phyloP scores from a whole-genome alignment of 1,139 yeast species.

The Yamadazyma membranifaciens region DNA sequence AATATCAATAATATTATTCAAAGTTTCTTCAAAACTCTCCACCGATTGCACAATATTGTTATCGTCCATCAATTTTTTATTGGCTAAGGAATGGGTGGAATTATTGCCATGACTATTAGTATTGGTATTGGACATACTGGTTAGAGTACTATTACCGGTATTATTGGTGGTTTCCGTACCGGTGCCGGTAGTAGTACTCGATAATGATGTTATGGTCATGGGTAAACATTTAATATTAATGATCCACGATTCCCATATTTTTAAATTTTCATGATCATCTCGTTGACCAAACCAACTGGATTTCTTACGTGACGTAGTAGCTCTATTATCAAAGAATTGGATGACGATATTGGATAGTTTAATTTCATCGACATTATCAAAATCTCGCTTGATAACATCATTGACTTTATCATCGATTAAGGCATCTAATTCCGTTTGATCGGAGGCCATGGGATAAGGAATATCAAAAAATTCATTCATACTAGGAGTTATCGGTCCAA shows the following conservation, averaged over 20 bases:
- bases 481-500: constrained; percentile 63
- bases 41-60: constrained; percentile 24
- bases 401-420: constrained; percentile 43
- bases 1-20: constrained; percentile 47
- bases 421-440: constrained; percentile 43
- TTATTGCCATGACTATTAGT: constrained; percentile 1
- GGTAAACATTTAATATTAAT: constrained; percentile 38
- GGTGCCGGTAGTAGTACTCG: constrained; percentile 1
- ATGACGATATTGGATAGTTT: constrained; percentile 25
- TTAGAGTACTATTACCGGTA: neutral
- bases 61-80: constrained; percentile 4
- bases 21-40: constrained; percentile 39
- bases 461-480: constrained; percentile 43
- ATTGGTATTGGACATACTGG: constrained; percentile 1
- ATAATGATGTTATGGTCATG: constrained; percentile 7
- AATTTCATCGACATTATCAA: constrained; percentile 14
- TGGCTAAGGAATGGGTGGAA: neutral
- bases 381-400: constrained; percentile 31
- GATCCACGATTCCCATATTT: constrained; percentile 46
- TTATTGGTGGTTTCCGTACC: neutral
- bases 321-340: constrained; percentile 27
- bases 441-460: constrained; percentile 45
- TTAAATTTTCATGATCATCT: constrained; percentile 20
- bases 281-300: constrained; percentile 45
- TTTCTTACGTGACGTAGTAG: constrained; percentile 32